Conservation (phyloP, 2,329 filamentous ascomycete genomes). For the Aspergillus viridinutans region DNA sequence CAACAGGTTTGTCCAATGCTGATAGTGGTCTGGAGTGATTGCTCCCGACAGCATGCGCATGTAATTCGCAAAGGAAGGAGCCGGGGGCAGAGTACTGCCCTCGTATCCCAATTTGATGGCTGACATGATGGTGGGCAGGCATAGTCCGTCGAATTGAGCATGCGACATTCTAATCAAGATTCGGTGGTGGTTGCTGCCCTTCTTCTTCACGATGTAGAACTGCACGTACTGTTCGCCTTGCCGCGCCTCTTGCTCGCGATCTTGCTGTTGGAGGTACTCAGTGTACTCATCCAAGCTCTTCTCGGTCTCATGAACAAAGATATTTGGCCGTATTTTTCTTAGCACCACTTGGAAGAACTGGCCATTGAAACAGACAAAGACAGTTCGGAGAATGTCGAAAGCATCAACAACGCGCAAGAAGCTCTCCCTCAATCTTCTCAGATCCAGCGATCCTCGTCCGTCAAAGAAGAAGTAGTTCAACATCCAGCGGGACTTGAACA, state of each 20-base stretch:
- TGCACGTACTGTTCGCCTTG: slow-evolving; percentile 59
- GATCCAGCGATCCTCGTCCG: slow-evolving; percentile 41
- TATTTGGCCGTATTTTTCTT: slow-evolving; percentile 48
- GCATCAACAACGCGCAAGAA: slow-evolving; percentile 51
- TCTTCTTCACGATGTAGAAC: slow-evolving; percentile 51
- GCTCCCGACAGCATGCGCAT: slow-evolving; percentile 39
- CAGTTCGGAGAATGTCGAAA: slow-evolving; percentile 63
- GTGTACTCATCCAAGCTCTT: slow-evolving; percentile 50
- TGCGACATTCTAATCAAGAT: slow-evolving; percentile 60
- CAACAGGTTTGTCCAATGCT: slow-evolving; percentile 60
- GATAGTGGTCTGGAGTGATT: slow-evolving; percentile 46
- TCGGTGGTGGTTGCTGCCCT: slow-evolving; percentile 43
- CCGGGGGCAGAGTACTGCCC: slow-evolving; percentile 35
- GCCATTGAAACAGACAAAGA: slow-evolving; percentile 54
- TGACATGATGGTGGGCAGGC: slow-evolving; percentile 57
- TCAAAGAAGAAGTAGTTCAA: slow-evolving; percentile 57
- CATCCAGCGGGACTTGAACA: slow-evolving; percentile 39
- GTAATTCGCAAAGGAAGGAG: slow-evolving; percentile 46
- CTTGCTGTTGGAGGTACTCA: slow-evolving; percentile 51
- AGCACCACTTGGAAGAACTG: slow-evolving; percentile 57
- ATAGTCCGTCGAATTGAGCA: slow-evolving; percentile 67
- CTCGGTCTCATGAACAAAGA: slow-evolving; percentile 53
- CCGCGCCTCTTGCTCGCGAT: slow-evolving; percentile 53
- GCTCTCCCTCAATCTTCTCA: slow-evolving; percentile 43
- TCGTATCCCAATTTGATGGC: slow-evolving; percentile 56